phyloP scores from a whole-genome alignment of 495 filamentous ascomycete genomes.

The Evansstolkia leycettana region DNA sequence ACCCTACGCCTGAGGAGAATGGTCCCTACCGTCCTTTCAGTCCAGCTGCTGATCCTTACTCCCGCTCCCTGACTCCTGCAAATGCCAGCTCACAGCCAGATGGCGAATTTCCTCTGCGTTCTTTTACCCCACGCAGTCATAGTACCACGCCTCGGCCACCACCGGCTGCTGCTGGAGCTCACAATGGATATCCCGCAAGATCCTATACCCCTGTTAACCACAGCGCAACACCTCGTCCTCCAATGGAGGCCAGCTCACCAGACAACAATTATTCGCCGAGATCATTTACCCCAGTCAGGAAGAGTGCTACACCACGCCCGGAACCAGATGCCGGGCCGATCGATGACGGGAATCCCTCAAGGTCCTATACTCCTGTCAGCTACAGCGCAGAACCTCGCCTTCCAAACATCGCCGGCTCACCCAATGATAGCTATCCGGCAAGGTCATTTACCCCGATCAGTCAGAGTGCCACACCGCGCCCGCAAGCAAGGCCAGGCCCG shows the following conservation, averaged over 20 bases:
- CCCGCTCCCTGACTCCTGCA: slow-evolving; percentile 9
- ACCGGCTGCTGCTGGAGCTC: neutral
- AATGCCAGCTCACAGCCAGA: slow-evolving; percentile 2
- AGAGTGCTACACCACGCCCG: neutral
- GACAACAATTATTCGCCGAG: neutral
- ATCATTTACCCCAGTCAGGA: neutral
- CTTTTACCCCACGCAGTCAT: slow-evolving; percentile 2
- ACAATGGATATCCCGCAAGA: neutral
- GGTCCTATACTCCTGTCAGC: neutral
- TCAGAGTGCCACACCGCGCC: too few species aligned
- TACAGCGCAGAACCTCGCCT: neutral
- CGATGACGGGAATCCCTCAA: too few species aligned
- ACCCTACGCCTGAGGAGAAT: neutral
- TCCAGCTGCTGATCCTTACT: slow-evolving; percentile 6
- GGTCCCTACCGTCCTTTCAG: slow-evolving; percentile 7
- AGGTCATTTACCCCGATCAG: neutral
- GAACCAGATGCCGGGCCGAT: neutral
- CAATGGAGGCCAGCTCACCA: neutral
- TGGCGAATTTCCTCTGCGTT: slow-evolving; percentile 1
- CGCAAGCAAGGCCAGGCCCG: too few species aligned
- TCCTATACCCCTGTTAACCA: slow-evolving; percentile 5
- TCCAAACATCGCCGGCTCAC: neutral
- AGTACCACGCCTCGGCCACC: slow-evolving; percentile 1
- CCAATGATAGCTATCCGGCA: neutral
- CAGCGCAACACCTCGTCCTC: slow-evolving; percentile 4